A percentile compares a stretch with the other conserved stretches of the same genome.
Conservation (phyloP, 2,329 filamentous ascomycete species). For the Alternaria angustiovoidea region DNA sequence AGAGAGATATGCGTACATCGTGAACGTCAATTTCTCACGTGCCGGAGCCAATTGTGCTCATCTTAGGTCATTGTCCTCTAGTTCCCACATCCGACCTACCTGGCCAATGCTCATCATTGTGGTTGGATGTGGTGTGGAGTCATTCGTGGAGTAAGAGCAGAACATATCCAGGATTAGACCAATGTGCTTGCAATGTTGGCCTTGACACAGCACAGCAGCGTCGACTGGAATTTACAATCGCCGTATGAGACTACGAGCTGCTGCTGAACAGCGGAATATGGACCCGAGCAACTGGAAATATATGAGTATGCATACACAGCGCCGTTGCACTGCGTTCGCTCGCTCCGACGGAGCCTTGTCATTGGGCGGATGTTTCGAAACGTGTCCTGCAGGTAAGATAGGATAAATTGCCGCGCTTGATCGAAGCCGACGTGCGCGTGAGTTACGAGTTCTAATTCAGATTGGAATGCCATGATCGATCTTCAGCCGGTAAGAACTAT, state of each 20-base stretch:
- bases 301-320: constrained; percentile 31
- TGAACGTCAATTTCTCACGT: background rate
- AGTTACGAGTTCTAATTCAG: background rate
- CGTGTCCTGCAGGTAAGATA: constrained; percentile 29
- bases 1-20: background rate
- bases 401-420: constrained; percentile 14
- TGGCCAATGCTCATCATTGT: background rate
- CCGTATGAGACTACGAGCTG: background rate
- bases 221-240: background rate
- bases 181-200: background rate
- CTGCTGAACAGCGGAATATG: background rate
- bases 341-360: constrained; percentile 6
- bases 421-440: background rate
- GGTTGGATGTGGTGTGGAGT: background rate
- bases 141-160: background rate
- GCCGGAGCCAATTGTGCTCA: background rate
- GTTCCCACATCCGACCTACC: background rate
- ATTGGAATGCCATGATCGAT: background rate
- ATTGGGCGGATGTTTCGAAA: constrained; percentile 45
- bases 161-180: background rate
- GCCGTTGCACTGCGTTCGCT: constrained; percentile 11
- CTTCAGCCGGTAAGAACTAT: background rate
- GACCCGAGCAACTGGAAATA: constrained; percentile 5
- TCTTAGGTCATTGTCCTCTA: background rate
- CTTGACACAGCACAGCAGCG: background rate